Base-by-base conservation (phyloP, 2,329 filamentous ascomycete species). In the Neonectria ditissima region DNA sequence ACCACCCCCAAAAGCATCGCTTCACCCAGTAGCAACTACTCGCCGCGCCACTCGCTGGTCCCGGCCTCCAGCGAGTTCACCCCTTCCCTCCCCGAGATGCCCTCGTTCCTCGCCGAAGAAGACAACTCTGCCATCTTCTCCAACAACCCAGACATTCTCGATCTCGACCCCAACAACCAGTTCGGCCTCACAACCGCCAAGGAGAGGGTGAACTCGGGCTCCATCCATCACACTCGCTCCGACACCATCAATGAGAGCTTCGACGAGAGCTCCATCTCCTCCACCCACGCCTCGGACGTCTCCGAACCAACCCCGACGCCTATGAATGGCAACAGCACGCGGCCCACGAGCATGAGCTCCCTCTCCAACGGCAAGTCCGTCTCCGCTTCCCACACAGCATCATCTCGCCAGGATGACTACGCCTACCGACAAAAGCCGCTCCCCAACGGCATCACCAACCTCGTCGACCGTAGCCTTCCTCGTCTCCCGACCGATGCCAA, bases 291-390 rank as follows among this genome's bases (percentile, higher is more conserved):
- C 65, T 86, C 85, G 63, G 81, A 83, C 73, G 79, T 79, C 63
- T 87, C 83, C 69, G 84, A 83, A 71, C 75, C 77, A 48, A 77
- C 76, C 65, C 78, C 77, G 47, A 75, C 77, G 68, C 81, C 78
- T 69, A 75, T 80, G 76, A 80, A 82, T 79, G 83, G 80, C 69
- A 78, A 76, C 73, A 71, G 69, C 53, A 80, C 79, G 63, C 75
- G 76, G 50, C 78, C 80, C 6, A 84, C 87, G 73, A 89, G 84
- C 78, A 86, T 89, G 80, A 86, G 82, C 77, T 84, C 87, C 39
- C 74, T 87, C 74, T 83, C 85, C 69, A 89, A 90, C 75, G 87
- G 84, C 68, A 83, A 81, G 70, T 80, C 82, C 61, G 74, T 75
- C 65, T 76, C 77, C 59, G 75, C 73, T 63, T 73, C 74, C n/a